A percentile compares a stretch with the other conserved stretches of the same genome.
phyloP scores from a whole-genome alignment of 2,329 filamentous ascomycete genomes.

The Diaporthe helianthi region DNA sequence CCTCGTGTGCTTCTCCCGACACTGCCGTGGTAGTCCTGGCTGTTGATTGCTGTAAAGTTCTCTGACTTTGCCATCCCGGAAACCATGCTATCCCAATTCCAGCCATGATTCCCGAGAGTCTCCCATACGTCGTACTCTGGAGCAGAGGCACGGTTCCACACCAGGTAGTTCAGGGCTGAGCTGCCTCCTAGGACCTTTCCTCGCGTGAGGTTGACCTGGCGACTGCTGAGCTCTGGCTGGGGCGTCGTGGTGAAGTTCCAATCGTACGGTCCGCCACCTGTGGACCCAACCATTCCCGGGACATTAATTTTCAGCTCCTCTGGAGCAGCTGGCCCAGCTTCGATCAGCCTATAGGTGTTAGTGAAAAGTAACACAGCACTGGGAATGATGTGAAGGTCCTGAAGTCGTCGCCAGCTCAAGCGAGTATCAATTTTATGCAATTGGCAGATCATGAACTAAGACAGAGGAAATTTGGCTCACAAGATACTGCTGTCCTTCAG shows the following conservation, averaged over 20 bases:
- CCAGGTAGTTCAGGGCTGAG: conserved; percentile 31
- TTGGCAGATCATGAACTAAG: background rate
- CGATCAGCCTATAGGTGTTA: conserved; percentile 38
- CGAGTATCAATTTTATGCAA: too few species aligned
- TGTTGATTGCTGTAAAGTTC: conserved; percentile 36
- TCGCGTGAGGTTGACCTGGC: conserved; percentile 50
- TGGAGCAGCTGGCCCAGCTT: conserved; percentile 41
- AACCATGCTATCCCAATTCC: conserved; percentile 38
- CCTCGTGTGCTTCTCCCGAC: conserved; percentile 35
- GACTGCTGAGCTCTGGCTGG: conserved; percentile 48
- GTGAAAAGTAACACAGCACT: background rate
- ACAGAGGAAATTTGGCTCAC: background rate
- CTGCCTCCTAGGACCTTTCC: conserved; percentile 32
- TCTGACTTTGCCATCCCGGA: conserved; percentile 39
- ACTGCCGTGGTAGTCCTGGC: conserved; percentile 29
- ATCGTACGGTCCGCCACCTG: conserved; percentile 43
- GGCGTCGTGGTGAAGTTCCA: conserved; percentile 51
- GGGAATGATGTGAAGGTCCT: background rate
- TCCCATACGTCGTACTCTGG: conserved; percentile 34
- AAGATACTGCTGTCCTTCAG: conserved; percentile 39
- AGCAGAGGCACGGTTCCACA: conserved; percentile 31
- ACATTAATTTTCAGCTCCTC: conserved; percentile 41
- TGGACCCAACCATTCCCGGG: conserved; percentile 40
- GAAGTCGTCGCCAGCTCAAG: background rate
- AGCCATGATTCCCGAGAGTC: conserved; percentile 31